Percentiles rank a stretch among this genome's conserved stretches.
phyloP scores from a whole-genome alignment of 805 yeast species.

The Saccharomycopsis sp. region DNA sequence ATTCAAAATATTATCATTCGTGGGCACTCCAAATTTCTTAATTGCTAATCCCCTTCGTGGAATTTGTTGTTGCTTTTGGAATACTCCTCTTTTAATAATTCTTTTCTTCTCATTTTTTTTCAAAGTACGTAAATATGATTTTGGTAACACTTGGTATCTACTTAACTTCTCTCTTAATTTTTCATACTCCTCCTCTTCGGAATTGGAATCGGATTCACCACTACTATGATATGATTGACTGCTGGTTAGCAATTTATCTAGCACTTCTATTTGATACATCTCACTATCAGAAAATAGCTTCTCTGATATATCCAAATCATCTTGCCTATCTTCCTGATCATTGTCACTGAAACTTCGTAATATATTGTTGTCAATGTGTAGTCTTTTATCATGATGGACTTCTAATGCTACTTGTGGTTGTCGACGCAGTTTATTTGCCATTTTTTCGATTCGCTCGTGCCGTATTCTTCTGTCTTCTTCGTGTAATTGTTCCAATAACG shows the following conservation, averaged over 20 bases:
- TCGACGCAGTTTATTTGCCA: neutral
- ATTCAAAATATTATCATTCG: no score
- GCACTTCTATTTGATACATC: neutral
- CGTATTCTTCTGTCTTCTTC: slow-evolving; percentile 16
- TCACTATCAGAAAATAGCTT: slow-evolving; percentile 4
- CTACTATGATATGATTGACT: neutral
- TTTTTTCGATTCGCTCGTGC: slow-evolving; percentile 12
- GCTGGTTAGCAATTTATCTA: slow-evolving; percentile 1
- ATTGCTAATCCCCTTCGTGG: slow-evolving; percentile 18
- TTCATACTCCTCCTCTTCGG: slow-evolving; percentile 2
- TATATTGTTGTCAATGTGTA: neutral
- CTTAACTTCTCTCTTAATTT: slow-evolving; percentile 11
- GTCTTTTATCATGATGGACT: no score
- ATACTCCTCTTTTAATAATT: neutral
- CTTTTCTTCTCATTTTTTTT: neutral
- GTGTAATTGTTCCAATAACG: slow-evolving; percentile 16
- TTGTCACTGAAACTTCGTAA: neutral
- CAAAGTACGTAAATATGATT: slow-evolving; percentile 13
- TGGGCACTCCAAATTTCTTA: no score
- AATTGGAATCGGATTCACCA: neutral
- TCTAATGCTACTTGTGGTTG: no score
- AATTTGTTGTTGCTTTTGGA: neutral
- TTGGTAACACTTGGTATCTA: slow-evolving; percentile 16
- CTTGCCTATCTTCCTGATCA: neutral
- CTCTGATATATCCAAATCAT: neutral